Percentiles rank a stretch among this genome's conserved stretches.
These are phyloP conservation scores for Starmera stellimalicola DNA, from an alignment of 1,139 yeast species.

Conservation along the genomic window DNA sequence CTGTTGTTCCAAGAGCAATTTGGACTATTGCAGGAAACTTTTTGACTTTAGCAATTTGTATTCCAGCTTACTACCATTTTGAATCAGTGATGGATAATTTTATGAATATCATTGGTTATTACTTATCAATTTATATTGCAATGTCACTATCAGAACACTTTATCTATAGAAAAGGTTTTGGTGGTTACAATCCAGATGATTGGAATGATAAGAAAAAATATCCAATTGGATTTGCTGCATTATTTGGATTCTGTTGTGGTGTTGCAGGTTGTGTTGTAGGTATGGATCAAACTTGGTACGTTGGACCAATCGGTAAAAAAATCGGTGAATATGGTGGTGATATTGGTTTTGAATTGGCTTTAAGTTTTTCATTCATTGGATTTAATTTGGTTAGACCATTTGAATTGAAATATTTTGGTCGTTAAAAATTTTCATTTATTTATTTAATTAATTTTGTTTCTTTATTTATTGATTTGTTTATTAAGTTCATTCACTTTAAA, in stretches of 20 bases:
- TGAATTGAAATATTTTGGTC: conserved; percentile 59
- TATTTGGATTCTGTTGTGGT: conserved; percentile 72
- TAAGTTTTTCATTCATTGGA: conserved; percentile 58
- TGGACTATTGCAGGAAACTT: conserved; percentile 78
- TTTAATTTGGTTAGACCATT: conserved; percentile 55
- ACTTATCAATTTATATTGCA: conserved; percentile 77
- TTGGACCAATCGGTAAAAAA: conserved; percentile 52
- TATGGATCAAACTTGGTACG: conserved; percentile 79
- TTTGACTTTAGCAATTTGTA: conserved; percentile 73
- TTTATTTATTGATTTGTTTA: neutral
- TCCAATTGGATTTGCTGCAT: conserved; percentile 74
- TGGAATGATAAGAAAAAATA: conserved; percentile 47
- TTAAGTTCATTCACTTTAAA: neutral
- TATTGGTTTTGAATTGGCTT: conserved; percentile 76
- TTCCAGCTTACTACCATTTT: conserved; percentile 77
- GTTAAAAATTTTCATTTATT: conserved; percentile 15
- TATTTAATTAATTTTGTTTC: neutral
- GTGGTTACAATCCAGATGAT: conserved; percentile 52
- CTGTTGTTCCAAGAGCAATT: conserved; percentile 65
- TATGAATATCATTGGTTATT: conserved; percentile 86
- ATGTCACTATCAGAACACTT: conserved; percentile 71
- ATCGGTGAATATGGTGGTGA: conserved; percentile 60
- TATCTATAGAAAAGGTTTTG: conserved; percentile 55
- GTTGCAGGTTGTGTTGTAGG: conserved; percentile 80
- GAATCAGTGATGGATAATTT: conserved; percentile 68